These are phyloP conservation scores for Solanum virginianum DNA, from an alignment of 257 asterid species.

Conservation along the genomic window DNA sequence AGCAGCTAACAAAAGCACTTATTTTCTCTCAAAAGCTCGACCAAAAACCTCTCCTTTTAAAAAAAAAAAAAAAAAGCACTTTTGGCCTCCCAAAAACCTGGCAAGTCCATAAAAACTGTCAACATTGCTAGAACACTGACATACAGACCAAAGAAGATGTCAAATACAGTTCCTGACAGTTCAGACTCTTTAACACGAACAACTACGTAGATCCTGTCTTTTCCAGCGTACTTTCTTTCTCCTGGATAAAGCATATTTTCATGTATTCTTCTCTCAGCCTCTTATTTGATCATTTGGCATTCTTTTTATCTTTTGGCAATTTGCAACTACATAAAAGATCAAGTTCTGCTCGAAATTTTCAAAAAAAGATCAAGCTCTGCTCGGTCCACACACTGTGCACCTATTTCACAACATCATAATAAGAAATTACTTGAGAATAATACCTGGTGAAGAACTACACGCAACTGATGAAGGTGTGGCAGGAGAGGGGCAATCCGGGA, in stretches of 20 bases:
- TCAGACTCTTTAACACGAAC: neutral
- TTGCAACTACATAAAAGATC: neutral
- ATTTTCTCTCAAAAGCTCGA: neutral
- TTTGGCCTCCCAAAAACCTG: neutral
- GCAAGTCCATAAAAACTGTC: neutral
- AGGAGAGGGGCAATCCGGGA: conserved; percentile 56
- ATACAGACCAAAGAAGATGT: neutral
- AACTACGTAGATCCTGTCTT: neutral
- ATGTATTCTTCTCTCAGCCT: neutral
- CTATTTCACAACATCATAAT: neutral
- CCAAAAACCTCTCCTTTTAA: neutral
- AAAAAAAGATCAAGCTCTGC: neutral
- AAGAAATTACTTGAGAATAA: neutral
- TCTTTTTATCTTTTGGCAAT: neutral
- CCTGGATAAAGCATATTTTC: neutral
- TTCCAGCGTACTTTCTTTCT: neutral
- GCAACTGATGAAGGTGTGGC: conserved; percentile 73
- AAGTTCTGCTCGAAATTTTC: neutral
- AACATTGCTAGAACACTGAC: neutral
- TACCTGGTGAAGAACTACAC: conserved; percentile 92
- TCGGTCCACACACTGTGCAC: neutral
- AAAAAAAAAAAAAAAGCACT: neutral
- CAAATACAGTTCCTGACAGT: neutral
- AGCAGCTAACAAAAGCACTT: neutral
- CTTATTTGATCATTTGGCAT: neutral